Base-by-base conservation (phyloP, 768 basidiomycete species). In the Crepidotus variabilis region DNA sequence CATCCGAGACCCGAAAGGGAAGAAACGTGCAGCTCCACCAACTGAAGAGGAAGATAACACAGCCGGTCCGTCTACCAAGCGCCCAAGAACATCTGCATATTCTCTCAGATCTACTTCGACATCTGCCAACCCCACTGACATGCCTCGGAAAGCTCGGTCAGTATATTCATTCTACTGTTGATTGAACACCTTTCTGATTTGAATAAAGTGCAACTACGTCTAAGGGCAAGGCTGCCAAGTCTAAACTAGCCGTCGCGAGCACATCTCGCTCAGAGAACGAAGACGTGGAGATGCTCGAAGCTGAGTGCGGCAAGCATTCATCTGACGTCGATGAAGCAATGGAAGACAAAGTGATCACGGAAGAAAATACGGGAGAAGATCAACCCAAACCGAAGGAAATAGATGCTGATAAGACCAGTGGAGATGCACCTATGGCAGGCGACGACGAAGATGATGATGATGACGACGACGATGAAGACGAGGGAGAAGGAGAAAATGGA, bases 11-110 rank as follows among this genome's bases (percentile, higher is more conserved):
- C 71, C 72, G 61, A 95, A 95, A 73, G 94, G 93, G 57, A 97
- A 97, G 85, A 96, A 95, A 76, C 88, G 92, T 65, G 93, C 92
- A 36, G 83, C 79, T 32, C 87, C 88, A 49, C 39, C 47, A 35
- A 89, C 92, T 73, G 83, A 84, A 46, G 88, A 88, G 71, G 85
- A 88, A 69, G 88, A 91, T 69, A 74, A 77, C 22, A 66, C 67
- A 50, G 71, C 76, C 62, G 75, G 76, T 57, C 75, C 82, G 24
- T 78, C 85, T 52, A 76, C 76, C 55, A 90, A 91, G 72, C 88
- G 85, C 62, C 76, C 77, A 50, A 81, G 78, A 73, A 84, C 79
- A 47, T 72, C 78, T 52, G 75, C 81, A 58, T 90, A 89, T 70
- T 84, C 85, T 54, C 79, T 90, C 61, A 83, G 88, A 73, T 88